These are phyloP conservation scores for Eustoma russellianum DNA, from an alignment of 257 asterid genomes.

Conservation along the genomic window DNA sequence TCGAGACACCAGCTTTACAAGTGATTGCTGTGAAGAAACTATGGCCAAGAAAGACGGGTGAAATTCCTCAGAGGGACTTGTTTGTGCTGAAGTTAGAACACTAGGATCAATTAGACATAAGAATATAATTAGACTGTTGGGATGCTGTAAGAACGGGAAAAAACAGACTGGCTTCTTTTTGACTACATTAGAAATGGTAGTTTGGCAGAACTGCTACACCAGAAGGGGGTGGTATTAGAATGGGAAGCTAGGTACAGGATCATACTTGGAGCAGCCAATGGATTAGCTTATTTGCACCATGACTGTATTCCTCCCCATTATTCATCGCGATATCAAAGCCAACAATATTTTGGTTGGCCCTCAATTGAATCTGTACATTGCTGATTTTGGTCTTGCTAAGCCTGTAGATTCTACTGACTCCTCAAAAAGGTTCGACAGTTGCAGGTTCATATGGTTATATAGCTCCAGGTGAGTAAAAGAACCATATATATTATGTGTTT, in stretches of 20 bases:
- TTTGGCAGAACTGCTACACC: slow-evolving; percentile 50
- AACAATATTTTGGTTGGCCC: slow-evolving; percentile 65
- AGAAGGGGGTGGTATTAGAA: slow-evolving; percentile 34
- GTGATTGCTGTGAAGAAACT: slow-evolving; percentile 59
- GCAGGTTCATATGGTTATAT: slow-evolving; percentile 75
- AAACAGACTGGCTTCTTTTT: slow-evolving; percentile 53
- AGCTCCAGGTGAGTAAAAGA: slow-evolving; percentile 53
- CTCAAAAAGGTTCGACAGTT: slow-evolving; percentile 31
- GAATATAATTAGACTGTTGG: slow-evolving; percentile 62
- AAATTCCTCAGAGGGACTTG: slow-evolving; percentile 42
- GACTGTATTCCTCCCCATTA: slow-evolving; percentile 67
- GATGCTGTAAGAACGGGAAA: slow-evolving; percentile 68
- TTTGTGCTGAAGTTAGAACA: slow-evolving; percentile 61
- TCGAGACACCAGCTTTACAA: slow-evolving; percentile 42
- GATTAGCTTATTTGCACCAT: slow-evolving; percentile 68
- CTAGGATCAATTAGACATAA: slow-evolving; percentile 66
- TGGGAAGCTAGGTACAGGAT: slow-evolving; percentile 71
- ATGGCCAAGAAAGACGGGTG: slow-evolving; percentile 47
- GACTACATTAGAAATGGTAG: slow-evolving; percentile 70
- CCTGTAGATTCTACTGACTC: slow-evolving; percentile 33
- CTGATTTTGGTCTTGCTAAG: slow-evolving; percentile 78
- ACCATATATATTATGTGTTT: not conserved
- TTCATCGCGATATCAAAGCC: slow-evolving; percentile 65
- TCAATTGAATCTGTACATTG: slow-evolving; percentile 52
- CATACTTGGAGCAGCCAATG: slow-evolving; percentile 62